Evolutionary conservation across 164 flowering plant genomes (phyloP).

Genomic region (Vitis rotundifolia): DNA sequence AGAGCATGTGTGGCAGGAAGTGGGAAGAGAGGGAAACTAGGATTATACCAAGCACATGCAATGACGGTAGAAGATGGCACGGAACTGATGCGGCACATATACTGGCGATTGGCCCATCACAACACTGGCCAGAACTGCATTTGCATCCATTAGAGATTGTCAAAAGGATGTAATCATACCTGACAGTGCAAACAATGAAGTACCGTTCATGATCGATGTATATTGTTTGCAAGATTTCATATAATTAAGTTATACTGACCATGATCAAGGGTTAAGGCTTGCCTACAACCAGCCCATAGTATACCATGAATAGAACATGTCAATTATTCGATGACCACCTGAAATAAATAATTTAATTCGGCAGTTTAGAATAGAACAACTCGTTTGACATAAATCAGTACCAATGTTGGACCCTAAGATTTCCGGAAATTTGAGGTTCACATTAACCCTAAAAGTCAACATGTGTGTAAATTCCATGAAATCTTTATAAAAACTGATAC

Average conservation of each 20-base stretch:
- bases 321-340: conserved; percentile 87
- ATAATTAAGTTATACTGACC: too few relatives aligned
- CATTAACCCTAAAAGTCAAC: too few relatives aligned
- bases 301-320: conserved; percentile 75
- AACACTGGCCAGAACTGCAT: conserved; percentile 90
- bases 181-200: not conserved
- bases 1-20: not conserved
- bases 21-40: not conserved
- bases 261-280: too few relatives aligned
- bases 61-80: conserved; percentile 76
- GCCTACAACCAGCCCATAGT: conserved; percentile 55
- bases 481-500: too few relatives aligned
- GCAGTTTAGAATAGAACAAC: too few relatives aligned
- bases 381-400: too few relatives aligned
- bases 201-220: conserved; percentile 70
- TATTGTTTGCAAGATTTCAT: not conserved
- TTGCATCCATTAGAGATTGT: conserved; percentile 3
- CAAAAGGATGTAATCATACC: not conserved
- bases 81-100: conserved; percentile 76
- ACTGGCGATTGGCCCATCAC: conserved; percentile 81
- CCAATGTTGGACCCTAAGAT: too few relatives aligned
- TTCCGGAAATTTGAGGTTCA: too few relatives aligned
- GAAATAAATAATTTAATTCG: conserved; percentile 23
- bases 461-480: too few relatives aligned
- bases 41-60: conserved; percentile 71